Base-by-base conservation (phyloP, 352 stramenopile genomes). In the Globisporangium megalacanthum region DNA sequence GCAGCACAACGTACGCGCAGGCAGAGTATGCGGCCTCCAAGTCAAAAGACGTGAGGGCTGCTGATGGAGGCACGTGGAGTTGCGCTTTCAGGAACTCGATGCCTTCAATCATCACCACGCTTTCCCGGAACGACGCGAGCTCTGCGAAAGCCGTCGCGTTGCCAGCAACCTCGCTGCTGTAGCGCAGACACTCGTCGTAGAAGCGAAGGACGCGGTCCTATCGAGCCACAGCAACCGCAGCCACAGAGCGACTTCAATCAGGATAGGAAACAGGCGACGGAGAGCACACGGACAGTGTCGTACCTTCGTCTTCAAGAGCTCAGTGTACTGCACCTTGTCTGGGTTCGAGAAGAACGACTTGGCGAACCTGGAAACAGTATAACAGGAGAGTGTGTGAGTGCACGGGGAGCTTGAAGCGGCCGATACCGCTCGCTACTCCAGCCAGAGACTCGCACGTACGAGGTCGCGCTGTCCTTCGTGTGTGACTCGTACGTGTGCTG, bases 401-500 rank as follows among this genome's bases (percentile, higher is more conserved):
- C 44, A 11, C 44, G 13, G 44, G n/a, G 7, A 50, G 29, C 13
- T 17, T 11, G 20, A 19, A 15, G 17, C 7, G 7, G 1, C n/a
- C 19, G 20, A 17, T 3, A 48, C 6, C 42, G 41, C 50, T 33
- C 42, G 41, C 50, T 33, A 52, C 37, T 17, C 1, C 52, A 44
- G 29, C 6, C 6, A 22, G 42, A 48, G 6, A 48, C 22, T 45
- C 36, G 9, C 25, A 19, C 75, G 31, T 74, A 85, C 77, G 80
- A 73, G 42, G 61, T 68, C 36, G 81, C 76, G 51, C 76, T 89
- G 54, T 75, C 64, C 19, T 70, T 77, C 5, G 77, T 88, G 11
- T 78, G 78, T 15, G 52, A 39, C 42, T 83, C 74, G 58, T 77
- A 75, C 6, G 81, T 91, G 70, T 89, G 76, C 10, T 77, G 74